Evolutionary conservation across 208 protist species (phyloP), one percentile per base, ranked within the genome.

Genomic region (Acanthamoeba rhysodes): DNA sequence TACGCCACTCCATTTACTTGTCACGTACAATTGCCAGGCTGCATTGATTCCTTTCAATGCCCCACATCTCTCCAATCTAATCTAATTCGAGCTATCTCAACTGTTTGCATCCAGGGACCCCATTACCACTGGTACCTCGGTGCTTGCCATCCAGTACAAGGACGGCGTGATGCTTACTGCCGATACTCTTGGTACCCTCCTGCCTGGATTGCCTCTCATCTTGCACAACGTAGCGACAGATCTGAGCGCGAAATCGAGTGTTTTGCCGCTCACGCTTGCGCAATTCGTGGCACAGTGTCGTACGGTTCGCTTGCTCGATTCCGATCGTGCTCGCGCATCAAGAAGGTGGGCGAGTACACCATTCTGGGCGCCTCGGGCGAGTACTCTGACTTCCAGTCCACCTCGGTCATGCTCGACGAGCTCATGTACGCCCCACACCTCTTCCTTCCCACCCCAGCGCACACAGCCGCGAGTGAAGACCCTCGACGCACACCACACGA

Each of bases 241-340:
- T 41, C 37, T 41, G 37, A 41, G 37, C 37, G 37, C 4, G 37
- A 41, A 41, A 41, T 41, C 37, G 37, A 41, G 37, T 41, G 37
- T 41, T 41, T 41, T 41, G 37, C 37, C 37, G 16, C 16, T 57
- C 14, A 57, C 50, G 50, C 50, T 10, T 57, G 50, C 50, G 50
- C 50, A 57, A 20, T 57, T 80, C 10, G 1, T 93, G 12, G 0
- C 57, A 8, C 70, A 97, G 97, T 98, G n/a, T 99, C 99, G 66
- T 99, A 99, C 96, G 99, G 99, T 50, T 99, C 98, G 16, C 95
- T 99, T 45, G 99, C 99, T 20, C 99, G 99, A 93, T 99, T 99
- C 98, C 98, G 98, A 18, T 98, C 97, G 66, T 98, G 99, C 62
- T 97, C 98, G 34, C 98, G 99, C 62, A 97, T 99, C 24, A 97